Percentiles rank a stretch among this genome's conserved stretches.
Evolutionary conservation across 805 yeast species (phyloP).

Genomic region (Cyberlindnera lachancei): DNA sequence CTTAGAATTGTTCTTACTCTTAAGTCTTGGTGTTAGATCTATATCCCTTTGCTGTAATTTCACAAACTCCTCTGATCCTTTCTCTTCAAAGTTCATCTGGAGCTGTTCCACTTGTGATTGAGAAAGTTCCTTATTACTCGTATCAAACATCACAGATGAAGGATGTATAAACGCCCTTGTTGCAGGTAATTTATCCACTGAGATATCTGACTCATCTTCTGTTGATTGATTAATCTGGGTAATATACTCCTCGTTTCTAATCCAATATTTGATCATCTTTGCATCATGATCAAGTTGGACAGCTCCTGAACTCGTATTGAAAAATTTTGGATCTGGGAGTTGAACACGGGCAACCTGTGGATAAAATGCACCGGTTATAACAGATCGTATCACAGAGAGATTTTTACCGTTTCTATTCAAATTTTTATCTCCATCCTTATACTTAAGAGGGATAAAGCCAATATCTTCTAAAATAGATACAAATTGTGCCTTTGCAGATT

Average conservation of each 20-base stretch:
- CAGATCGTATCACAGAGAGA: conserved; percentile 47
- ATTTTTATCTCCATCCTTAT: conserved; percentile 24
- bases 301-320: conserved; percentile 67
- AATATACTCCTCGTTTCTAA: conserved; percentile 50
- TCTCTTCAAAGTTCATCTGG: conserved; percentile 31
- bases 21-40: conserved; percentile 35
- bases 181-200: conserved; percentile 38
- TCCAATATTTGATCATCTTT: conserved; percentile 61
- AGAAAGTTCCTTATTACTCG: conserved; percentile 25
- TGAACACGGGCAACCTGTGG: conserved; percentile 81
- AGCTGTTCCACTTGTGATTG: conserved; percentile 21
- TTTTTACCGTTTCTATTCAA: conserved; percentile 49
- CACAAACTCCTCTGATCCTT: conserved; percentile 32
- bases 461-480: conserved; percentile 64
- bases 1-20: conserved; percentile 11
- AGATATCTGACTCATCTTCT: conserved; percentile 8
- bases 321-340: conserved; percentile 71
- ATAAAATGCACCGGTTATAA: conserved; percentile 73
- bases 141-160: conserved; percentile 63
- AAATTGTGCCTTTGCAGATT: conserved; percentile 64
- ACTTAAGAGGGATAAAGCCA: conserved; percentile 62
- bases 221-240: conserved; percentile 7
- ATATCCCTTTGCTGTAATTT: conserved; percentile 22
- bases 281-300: conserved; percentile 85
- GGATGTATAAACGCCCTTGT: conserved; percentile 82